Evolutionary conservation across 306 rosid genomes (phyloP).

Genomic region (Nissolia schottii): DNA sequence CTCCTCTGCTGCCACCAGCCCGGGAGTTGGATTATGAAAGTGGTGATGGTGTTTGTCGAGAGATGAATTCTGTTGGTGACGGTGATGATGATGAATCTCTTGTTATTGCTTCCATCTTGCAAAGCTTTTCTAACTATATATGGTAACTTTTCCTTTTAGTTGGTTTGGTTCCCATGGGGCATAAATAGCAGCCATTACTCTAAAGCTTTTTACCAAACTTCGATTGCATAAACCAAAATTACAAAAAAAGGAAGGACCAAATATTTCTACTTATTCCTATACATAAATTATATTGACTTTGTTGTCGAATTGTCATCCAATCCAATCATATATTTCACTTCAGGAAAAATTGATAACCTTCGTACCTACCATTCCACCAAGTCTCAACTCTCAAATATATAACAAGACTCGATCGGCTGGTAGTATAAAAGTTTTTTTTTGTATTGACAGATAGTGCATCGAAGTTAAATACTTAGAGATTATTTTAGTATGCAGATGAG

Average conservation of each 20-base stretch:
- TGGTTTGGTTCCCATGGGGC: not conserved
- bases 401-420: too few relatives aligned
- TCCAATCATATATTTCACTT: too few relatives aligned
- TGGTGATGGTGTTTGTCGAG: not conserved
- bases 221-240: too few relatives aligned
- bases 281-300: not conserved
- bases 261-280: not conserved
- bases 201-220: not conserved
- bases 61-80: constrained; percentile 1
- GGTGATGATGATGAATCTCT: constrained; percentile 28
- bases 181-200: not conserved
- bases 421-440: too few relatives aligned
- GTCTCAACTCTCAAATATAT: too few relatives aligned
- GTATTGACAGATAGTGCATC: too few relatives aligned
- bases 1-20: not conserved
- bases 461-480: too few relatives aligned
- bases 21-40: constrained; percentile 14
- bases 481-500: too few relatives aligned
- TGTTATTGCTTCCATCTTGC: constrained; percentile 34
- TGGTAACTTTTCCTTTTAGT: not conserved
- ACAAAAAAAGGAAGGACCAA: too few relatives aligned
- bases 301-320: too few relatives aligned
- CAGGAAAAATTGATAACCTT: too few relatives aligned
- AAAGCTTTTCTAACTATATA: constrained; percentile 18
- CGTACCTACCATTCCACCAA: too few relatives aligned